Base-by-base conservation (phyloP, 345 rosid genomes). In the Eucalyptus cloeziana region DNA sequence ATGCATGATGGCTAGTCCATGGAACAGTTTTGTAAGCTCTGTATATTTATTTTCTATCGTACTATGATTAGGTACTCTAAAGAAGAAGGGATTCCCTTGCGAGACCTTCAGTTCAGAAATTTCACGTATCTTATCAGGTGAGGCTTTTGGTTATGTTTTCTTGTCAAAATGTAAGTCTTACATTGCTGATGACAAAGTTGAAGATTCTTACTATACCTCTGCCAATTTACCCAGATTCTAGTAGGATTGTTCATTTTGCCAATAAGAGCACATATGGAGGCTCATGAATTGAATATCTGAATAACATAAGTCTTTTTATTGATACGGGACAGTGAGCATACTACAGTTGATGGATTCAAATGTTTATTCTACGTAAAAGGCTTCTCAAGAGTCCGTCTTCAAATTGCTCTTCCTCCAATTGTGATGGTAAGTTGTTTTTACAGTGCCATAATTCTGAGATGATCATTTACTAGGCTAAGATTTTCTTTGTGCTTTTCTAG, bases 111-210 rank as follows among this genome's bases (percentile, higher is more conserved):
- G 45, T 83, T 50, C 88, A 92, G 94, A 90, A 97, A 97, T 92
- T 96, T 96, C 93, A 95, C 99, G 5, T 96, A 94, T 93, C 96
- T 97, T 60, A 90, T 97, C 76, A 98, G 96, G 99, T 97, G 88
- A 92, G 94, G 88, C 85, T 58, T 50, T 40, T 49, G 22, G 17
- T 58, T n/a, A 76, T 37, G 14, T 47, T 81, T 86, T 86, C 60
- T 19, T 58, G 64, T 21, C 16, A 56, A 31, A n/a, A 71, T 25
- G 33, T 30, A 37, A 52, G 49, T 60, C 50, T 58, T 44, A 49
- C n/a, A 44, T 45, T 56, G 52, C 47, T 88, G 71, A 71, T 71
- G 50, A 69, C 40, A 19, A 86, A 40, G 33, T 9, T 60, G 19
- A 58, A 40, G 44, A 33, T 19, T 33, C 80, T 69, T 13, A 14